Base-by-base conservation (phyloP, 768 basidiomycete species). In the Boletellus emodensis region DNA sequence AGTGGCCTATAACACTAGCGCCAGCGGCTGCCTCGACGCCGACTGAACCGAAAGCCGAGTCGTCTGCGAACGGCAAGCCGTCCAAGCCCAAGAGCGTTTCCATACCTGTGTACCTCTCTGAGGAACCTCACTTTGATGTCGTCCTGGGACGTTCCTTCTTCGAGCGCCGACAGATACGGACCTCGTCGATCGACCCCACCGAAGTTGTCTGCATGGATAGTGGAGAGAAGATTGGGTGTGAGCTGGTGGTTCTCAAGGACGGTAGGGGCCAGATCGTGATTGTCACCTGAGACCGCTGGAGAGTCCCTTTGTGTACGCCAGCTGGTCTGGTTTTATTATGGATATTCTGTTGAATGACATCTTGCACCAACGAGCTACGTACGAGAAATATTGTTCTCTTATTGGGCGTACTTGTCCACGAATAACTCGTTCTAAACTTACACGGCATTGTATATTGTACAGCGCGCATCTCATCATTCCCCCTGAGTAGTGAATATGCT, bases 101-200 rank as follows among this genome's bases (percentile, higher is more conserved):
- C 52, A 64, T 85, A 20, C 62, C 80, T 0, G 94, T 97, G 9
- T 94, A 90, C 68, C 79, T 98, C 28, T 87, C 90, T 4, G 96
- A 99, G 64, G 94, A 96, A 65, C 84, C 87, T 0, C 93, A 97
- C 62, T 98, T 98, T 68, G 94, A 96, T 60, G 90, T 97, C 41
- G 87, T 98, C 5, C 79, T 98, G 6, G 94, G 94, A 1, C 77
- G 94, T 22, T 84, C 83, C 20, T 94, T 96, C 61, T 82, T 86
- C 54, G 87, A 87, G 76, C 84, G 78, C 61, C 75, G 91, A 57
- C 86, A 87, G 62, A 83, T 98, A 56, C 86, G 85, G 67, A 83
- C 82, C 28, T 90, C 87, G 63, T 73, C 85, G 0, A 73, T 85
- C 36, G 95, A 99, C 65, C 85, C 84, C 35, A 98, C 96, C 10